Evolutionary conservation across 257 asterid genomes (phyloP).

Genomic region (Solanum piurae): DNA sequence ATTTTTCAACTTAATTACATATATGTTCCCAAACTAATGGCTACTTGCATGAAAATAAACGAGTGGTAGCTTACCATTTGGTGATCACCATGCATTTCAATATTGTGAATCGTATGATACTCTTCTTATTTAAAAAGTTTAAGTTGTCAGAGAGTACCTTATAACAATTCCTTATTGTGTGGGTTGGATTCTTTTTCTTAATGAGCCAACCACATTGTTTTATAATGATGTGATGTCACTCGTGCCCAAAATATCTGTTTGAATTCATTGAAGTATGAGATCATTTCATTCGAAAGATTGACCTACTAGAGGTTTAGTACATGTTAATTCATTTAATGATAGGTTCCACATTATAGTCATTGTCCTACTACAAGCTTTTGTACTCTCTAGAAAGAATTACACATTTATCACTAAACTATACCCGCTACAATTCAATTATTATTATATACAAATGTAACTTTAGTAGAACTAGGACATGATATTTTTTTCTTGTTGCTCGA

Average conservation of each 20-base stretch:
- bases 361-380: background rate
- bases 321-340: background rate
- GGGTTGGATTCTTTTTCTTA: background rate
- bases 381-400: background rate
- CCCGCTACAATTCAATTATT: fast-evolving
- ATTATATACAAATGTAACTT: background rate
- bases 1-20: background rate
- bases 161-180: background rate
- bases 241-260: background rate
- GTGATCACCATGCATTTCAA: background rate
- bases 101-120: background rate
- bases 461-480: background rate
- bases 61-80: background rate
- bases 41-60: background rate
- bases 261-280: background rate
- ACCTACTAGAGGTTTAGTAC: background rate
- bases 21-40: too few relatives aligned
- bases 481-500: background rate
- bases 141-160: background rate
- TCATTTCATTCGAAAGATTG: background rate
- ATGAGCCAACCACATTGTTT: background rate
- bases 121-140: background rate
- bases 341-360: background rate
- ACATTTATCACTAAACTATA: too few relatives aligned
- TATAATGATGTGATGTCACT: background rate